Evolutionary conservation across 345 rosid genomes (phyloP).

Genomic region (Noccaea bulbosa): DNA sequence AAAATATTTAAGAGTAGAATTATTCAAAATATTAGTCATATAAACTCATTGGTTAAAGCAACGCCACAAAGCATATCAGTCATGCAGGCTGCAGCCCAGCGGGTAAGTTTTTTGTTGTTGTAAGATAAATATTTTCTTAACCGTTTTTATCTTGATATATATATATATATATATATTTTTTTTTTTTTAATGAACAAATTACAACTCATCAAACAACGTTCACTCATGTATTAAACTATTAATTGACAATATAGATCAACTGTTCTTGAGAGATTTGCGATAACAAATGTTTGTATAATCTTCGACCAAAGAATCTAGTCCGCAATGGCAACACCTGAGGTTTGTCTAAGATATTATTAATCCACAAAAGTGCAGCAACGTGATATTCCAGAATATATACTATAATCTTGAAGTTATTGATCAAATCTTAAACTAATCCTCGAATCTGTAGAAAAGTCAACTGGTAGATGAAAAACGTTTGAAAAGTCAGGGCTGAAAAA

Average conservation of each 20-base stretch:
- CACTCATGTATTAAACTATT: background rate
- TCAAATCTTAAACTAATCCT: background rate
- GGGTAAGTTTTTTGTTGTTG: no score
- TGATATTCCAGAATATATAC: background rate
- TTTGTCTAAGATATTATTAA: background rate
- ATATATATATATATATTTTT: no score
- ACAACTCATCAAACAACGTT: background rate
- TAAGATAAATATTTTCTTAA: no score
- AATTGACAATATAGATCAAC: background rate
- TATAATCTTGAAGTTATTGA: background rate
- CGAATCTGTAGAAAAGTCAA: background rate
- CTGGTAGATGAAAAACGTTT: background rate
- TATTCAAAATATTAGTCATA: background rate
- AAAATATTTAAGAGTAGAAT: background rate
- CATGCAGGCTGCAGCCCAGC: background rate
- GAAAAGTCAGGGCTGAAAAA: constrained; percentile 3
- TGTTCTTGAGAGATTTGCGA: background rate
- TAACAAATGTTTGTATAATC: background rate
- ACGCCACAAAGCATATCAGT: background rate
- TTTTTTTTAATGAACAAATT: no score
- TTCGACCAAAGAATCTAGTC: background rate
- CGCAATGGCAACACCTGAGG: background rate
- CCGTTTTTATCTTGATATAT: no score
- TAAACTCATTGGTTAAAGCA: background rate
- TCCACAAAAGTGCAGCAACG: background rate